Evolutionary conservation across 768 basidiomycete species (phyloP), one percentile per base, ranked within the genome.

Genomic region (Chalciporus sphaerocephalus): DNA sequence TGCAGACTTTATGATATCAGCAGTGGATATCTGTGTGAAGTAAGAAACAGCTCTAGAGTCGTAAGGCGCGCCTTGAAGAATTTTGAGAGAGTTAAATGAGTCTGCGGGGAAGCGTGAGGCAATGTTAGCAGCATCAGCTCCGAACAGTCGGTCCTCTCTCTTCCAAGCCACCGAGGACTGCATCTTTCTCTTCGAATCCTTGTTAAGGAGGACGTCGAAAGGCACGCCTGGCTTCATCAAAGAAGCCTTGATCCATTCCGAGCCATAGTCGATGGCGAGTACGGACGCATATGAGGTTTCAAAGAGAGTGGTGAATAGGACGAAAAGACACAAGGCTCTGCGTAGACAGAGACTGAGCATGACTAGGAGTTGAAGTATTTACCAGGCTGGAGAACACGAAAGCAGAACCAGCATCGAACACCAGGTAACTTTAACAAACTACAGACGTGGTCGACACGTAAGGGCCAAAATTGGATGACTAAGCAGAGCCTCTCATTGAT

Each of bases 241-340:
- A 4, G 93, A 94, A 22, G 92, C 90, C 68, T 97, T 99, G 60
- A 94, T 97, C 79, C 85, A 94, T 69, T 98, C 96, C 15, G 90
- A 80, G 62, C 96, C 96, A 79, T 96, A 97, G 81, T 99, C 96
- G 60, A 99, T 90, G 16, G 94, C 94, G 38, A 99, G 79, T 11
- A 98, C 79, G 3, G 93, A 81, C 17, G 85, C 87, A 33, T 78
- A 67, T n/a, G 73, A 69, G 34, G 70, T 60, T 36, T 64, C 47
- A 42, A 64, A 42, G 30, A 59, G 17, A 12, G 33, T 52, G 17
- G 54, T n/a, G 41, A 67, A 38, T 25, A 65, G 37, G 15, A 57
- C 11, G 27, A 64, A 40, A 22, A 65, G 30, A 7, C 56, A 59
- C 20, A 67, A 8, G 12, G 42, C 60, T 51, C 60, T 65, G 44